These are phyloP conservation scores for Tetracladium maxilliforme DNA, from an alignment of 2,329 filamentous ascomycete species.

Conservation along the genomic window DNA sequence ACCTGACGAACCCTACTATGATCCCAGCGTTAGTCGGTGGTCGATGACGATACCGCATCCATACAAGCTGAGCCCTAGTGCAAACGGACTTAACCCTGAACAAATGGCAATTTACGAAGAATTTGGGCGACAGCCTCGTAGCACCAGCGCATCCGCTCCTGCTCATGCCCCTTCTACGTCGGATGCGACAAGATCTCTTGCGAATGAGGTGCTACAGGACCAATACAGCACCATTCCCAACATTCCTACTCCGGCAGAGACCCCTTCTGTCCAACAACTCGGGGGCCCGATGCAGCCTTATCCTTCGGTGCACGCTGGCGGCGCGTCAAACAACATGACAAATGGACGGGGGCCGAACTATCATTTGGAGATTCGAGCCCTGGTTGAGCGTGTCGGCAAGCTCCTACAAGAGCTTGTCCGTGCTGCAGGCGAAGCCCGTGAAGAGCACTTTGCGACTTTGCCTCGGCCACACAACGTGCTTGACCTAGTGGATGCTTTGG, in stretches of 20 bases:
- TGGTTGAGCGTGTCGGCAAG: conserved; percentile 42
- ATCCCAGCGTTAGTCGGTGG: conserved; percentile 74
- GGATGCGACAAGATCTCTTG: conserved; percentile 44
- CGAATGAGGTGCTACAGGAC: conserved; percentile 50
- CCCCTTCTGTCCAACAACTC: conserved; percentile 33
- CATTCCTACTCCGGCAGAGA: conserved; percentile 43
- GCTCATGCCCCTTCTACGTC: conserved; percentile 42
- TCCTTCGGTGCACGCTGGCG: conserved; percentile 33
- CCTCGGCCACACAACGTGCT: conserved; percentile 42
- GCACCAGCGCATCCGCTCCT: too few relatives aligned
- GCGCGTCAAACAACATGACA: conserved; percentile 21
- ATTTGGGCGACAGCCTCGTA: conserved; percentile 75
- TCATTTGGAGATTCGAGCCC: conserved; percentile 30
- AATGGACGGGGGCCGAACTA: conserved; percentile 33
- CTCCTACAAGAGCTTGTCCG: conserved; percentile 41
- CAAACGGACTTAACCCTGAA: conserved; percentile 69
- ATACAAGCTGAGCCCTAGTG: conserved; percentile 64
- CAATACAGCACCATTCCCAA: conserved; percentile 41
- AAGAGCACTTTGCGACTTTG: conserved; percentile 45
- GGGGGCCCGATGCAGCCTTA: conserved; percentile 39
- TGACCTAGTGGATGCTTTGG: conserved; percentile 47
- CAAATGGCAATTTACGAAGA: conserved; percentile 96
- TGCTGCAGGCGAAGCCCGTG: conserved; percentile 33
- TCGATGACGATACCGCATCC: conserved; percentile 87
- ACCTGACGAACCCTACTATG: conserved; percentile 73